Evolutionary conservation across 257 asterid genomes (phyloP), one percentile per base, ranked within the genome.

Genomic region (Pogostemon cablin): DNA sequence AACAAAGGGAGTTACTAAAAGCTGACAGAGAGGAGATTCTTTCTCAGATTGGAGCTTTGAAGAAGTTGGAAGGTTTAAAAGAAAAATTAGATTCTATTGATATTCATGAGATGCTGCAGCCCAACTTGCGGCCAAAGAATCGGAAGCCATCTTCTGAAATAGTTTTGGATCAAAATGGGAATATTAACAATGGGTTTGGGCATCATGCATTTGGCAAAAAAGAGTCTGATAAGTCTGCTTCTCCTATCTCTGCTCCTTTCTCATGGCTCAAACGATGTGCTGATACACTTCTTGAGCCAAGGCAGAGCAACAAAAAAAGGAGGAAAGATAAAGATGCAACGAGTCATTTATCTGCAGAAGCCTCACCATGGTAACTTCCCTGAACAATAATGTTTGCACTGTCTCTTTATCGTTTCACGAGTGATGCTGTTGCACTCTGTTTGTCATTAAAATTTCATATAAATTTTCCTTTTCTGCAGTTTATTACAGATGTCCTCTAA

Each of bases 201-300:
- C 82, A 66, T 73, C 72, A 61, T 62, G 63, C 62, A 10, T 43
- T 82, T 70, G 75, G 61, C 61, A 53, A 37, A 40, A 81, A 80
- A 71, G 88, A 72, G 73, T 68, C 83, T 8, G 81, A 76, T 53
- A 80, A 69, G 70, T 59, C 85, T 15, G 67, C 91, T 65, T 86
- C 97, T 80, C 89, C 93, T 44, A 86, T 91, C 66, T 74, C 93
- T 79, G 79, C 88, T 72, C 88, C 99, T 69, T 77, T 95, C 25
- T 86, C 95, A 2, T 95, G 96, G 99, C 84, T 95, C 65, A 95
- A 86, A 77, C 79, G 97, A 34, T 89, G 88, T 81, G 99, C 98
- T 75, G 96, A 95, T 86, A 85, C 93, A 2, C 74, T 95, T 58
- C 87, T 89, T 41, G 99, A 95, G 75, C 96, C 75, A 68, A 81